phyloP scores from a whole-genome alignment of 2,329 filamentous ascomycete genomes.

The Penicillium sp. region DNA sequence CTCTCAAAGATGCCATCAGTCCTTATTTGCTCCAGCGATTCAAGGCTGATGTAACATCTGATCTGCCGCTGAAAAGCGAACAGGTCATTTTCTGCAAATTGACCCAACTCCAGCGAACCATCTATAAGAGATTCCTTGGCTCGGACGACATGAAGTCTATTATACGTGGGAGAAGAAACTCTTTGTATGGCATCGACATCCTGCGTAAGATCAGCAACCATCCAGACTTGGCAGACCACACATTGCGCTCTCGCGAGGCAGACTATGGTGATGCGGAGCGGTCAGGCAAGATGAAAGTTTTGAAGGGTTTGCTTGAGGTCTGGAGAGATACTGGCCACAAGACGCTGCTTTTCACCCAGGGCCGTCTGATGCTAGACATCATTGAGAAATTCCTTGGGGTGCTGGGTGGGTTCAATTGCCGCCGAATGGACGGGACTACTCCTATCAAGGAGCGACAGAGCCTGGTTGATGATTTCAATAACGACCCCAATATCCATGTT shows the following conservation, averaged over 20 bases:
- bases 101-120: conserved; percentile 65
- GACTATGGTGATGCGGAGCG: conserved; percentile 68
- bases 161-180: conserved; percentile 62
- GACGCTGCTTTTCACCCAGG: conserved; percentile 83
- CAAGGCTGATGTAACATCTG: conserved; percentile 86
- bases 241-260: conserved; percentile 48
- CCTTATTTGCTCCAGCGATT: conserved; percentile 86
- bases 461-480: conserved; percentile 90
- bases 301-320: conserved; percentile 73
- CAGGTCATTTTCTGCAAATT: conserved; percentile 94
- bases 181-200: conserved; percentile 81
- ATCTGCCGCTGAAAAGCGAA: conserved; percentile 90
- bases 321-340: conserved; percentile 94
- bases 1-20: conserved; percentile 84
- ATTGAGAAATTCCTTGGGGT: conserved; percentile 68
- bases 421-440: conserved; percentile 90
- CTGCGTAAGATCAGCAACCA: conserved; percentile 97
- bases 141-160: conserved; percentile 84
- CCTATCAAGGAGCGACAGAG: conserved; percentile 78
- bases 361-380: conserved; percentile 90
- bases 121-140: conserved; percentile 70
- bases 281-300: conserved; percentile 93
- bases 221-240: conserved; percentile 72
- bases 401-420: conserved; percentile 62
- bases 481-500: conserved; percentile 65